These are phyloP conservation scores for Setomelanomma holmii DNA, from an alignment of 2,329 filamentous ascomycete species.

Conservation along the genomic window DNA sequence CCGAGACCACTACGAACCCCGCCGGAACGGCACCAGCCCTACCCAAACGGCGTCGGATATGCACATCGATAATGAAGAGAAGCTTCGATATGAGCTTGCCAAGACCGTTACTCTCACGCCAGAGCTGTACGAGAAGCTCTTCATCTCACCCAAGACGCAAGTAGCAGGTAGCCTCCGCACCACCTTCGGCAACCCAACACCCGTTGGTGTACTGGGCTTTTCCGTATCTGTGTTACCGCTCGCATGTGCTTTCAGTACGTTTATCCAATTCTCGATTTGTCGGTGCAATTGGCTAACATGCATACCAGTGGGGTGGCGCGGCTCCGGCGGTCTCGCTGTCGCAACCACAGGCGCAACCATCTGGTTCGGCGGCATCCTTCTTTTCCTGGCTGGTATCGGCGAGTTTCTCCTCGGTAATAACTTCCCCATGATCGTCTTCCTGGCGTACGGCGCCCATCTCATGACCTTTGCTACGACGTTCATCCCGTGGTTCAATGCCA, in stretches of 20 bases:
- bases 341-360: constrained; percentile 17
- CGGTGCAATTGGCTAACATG: constrained; percentile 1
- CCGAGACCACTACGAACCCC: constrained; percentile 8
- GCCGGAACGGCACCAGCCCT: neutral
- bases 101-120: constrained; percentile 19
- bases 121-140: constrained; percentile 23
- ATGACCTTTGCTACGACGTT: constrained; percentile 21
- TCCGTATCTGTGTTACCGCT: constrained; percentile 18
- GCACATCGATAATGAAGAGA: constrained; percentile 20
- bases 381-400: constrained; percentile 18
- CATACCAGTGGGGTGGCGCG: constrained; percentile 20
- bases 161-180: constrained; percentile 12
- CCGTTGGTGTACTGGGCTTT: constrained; percentile 22
- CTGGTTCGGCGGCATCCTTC: constrained; percentile 20
- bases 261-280: neutral
- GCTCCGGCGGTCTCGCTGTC: constrained; percentile 15
- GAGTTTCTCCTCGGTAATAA: constrained; percentile 23
- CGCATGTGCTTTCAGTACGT: constrained; percentile 19
- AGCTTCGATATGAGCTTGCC: constrained; percentile 20
- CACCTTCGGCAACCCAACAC: constrained; percentile 20
- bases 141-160: constrained; percentile 17
- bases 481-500: constrained; percentile 17
- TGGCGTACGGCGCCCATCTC: constrained; percentile 23
- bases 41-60: constrained; percentile 7
- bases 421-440: constrained; percentile 25